Percentiles rank a stretch among this genome's conserved stretches.
phyloP scores from a whole-genome alignment of 2,329 filamentous ascomycete species.

The Tolypocladium sp. region DNA sequence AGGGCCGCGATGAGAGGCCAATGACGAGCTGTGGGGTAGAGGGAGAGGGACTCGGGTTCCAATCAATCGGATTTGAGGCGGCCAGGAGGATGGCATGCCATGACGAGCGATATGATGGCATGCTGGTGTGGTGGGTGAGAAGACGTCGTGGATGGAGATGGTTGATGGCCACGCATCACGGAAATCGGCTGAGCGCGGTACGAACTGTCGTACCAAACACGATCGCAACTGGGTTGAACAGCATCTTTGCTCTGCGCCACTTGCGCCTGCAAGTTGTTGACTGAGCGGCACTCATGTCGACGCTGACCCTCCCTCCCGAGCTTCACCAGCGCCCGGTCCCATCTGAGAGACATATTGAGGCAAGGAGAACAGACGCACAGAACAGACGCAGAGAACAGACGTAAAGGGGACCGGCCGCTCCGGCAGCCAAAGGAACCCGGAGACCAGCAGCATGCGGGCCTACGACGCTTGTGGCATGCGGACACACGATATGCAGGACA shows the following conservation, averaged over 20 bases:
- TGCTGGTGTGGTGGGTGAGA: not conserved
- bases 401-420: not conserved
- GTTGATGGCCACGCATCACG: not conserved
- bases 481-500: conserved; percentile 7
- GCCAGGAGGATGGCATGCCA: not conserved
- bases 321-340: too few species aligned
- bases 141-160: not conserved
- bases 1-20: not conserved
- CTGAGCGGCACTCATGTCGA: not conserved
- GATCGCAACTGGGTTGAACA: not conserved
- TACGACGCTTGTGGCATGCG: conserved; percentile 1
- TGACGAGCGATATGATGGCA: not conserved
- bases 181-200: not conserved
- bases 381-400: too few species aligned
- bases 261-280: too few species aligned
- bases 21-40: not conserved
- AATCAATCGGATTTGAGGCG: conserved; percentile 1
- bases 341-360: not conserved
- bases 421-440: not conserved
- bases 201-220: not conserved
- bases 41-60: not conserved
- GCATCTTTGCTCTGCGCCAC: not conserved
- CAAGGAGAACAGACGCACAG: not conserved
- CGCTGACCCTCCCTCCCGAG: too few species aligned
- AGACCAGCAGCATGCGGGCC: not conserved